Evolutionary conservation across 441 rosid species (phyloP).

Genomic region (Populus hybrid): DNA sequence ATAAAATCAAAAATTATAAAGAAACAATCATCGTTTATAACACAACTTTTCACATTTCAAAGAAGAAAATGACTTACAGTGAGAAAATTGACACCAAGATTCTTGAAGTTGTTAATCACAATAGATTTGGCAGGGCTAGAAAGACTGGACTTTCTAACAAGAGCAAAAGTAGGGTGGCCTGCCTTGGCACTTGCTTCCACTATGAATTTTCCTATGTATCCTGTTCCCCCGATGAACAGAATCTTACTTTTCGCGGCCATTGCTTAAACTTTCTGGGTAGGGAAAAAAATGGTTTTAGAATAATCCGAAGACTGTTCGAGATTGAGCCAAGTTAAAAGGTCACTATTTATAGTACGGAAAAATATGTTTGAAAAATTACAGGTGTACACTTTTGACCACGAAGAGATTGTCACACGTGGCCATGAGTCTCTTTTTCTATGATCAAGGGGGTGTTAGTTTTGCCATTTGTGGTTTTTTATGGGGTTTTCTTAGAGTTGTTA

Average conservation of each 20-base stretch:
- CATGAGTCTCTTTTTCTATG: background rate
- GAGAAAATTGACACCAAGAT: constrained; percentile 35
- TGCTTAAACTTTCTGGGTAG: background rate
- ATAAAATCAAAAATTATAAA: background rate
- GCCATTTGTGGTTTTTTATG: background rate
- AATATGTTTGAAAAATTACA: background rate
- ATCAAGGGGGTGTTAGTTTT: background rate
- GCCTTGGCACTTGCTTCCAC: constrained; percentile 46
- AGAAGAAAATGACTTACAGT: constrained; percentile 9
- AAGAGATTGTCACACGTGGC: background rate
- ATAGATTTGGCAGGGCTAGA: constrained; percentile 26
- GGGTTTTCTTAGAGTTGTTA: background rate
- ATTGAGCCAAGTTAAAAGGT: too few species aligned
- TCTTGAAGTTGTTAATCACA: constrained; percentile 28
- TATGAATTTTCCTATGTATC: constrained; percentile 44
- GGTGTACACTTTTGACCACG: background rate
- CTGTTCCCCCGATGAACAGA: constrained; percentile 46
- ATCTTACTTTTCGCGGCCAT: constrained; percentile 35
- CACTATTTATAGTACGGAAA: background rate
- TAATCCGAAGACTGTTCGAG: background rate
- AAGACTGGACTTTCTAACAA: constrained; percentile 40
- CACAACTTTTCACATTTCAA: background rate
- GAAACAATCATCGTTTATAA: background rate
- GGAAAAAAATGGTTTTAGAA: background rate
- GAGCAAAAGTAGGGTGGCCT: constrained; percentile 43